Percentiles rank a stretch among this genome's conserved stretches.
Evolutionary conservation across 345 rosid genomes (phyloP).

Genomic region (Diplotaxis tenuifolia): DNA sequence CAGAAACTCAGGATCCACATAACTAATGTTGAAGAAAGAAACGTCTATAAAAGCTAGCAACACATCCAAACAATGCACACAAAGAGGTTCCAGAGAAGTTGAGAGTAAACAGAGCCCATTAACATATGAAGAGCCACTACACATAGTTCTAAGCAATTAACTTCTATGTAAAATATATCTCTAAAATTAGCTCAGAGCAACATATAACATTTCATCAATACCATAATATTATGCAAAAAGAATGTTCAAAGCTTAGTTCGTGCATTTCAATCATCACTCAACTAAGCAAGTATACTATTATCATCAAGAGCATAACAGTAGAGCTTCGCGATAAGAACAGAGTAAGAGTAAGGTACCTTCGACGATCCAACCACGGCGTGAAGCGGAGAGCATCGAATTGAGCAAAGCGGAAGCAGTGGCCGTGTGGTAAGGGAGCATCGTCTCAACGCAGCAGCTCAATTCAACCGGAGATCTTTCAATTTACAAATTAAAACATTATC

Average conservation of each 20-base stretch:
- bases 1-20: neutral
- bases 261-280: neutral
- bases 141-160: neutral
- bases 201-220: neutral
- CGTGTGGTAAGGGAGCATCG: conserved; percentile 86
- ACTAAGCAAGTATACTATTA: neutral
- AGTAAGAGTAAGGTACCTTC: conserved; percentile 28
- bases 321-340: neutral
- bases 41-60: neutral
- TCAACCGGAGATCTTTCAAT: conserved; percentile 69
- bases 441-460: conserved; percentile 73
- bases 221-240: neutral
- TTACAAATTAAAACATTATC: neutral
- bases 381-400: conserved; percentile 77
- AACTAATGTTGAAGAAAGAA: neutral
- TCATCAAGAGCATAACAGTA: neutral
- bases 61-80: neutral
- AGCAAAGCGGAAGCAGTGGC: conserved; percentile 93
- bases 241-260: neutral
- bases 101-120: neutral
- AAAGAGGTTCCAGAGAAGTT: neutral
- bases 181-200: neutral
- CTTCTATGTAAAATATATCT: neutral
- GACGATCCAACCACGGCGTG: conserved; percentile 41
- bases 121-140: neutral